Conservation (phyloP, 306 rosid species). For the Cicer chorassanicum region DNA sequence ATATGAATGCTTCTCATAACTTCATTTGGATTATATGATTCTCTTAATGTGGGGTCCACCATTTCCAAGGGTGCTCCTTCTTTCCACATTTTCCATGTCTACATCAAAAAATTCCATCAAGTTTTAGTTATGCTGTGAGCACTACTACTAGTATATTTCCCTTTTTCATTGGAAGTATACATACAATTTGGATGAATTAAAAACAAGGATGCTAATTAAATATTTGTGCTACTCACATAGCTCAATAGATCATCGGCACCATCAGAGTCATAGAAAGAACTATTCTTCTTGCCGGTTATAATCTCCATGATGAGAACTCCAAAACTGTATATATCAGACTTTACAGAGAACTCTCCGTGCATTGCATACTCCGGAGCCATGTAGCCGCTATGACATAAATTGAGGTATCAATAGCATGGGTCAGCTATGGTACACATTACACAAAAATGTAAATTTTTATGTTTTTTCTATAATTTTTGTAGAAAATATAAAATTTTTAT, state of each 20-base stretch:
- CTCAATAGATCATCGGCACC: constrained; percentile 40
- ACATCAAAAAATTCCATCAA: constrained; percentile 19
- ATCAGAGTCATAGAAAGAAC: constrained; percentile 31
- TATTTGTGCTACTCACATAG: constrained; percentile 44
- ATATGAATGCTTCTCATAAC: constrained; percentile 51
- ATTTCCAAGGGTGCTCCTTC: constrained; percentile 47
- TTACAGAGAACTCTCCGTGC: constrained; percentile 44
- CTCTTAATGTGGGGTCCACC: constrained; percentile 45
- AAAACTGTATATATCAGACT: constrained; percentile 47
- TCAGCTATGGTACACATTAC: not conserved
- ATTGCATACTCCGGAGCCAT: constrained; percentile 41
- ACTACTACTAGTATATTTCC: not conserved
- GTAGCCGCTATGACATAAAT: constrained; percentile 39
- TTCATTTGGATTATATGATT: constrained; percentile 40
- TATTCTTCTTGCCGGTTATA: constrained; percentile 52
- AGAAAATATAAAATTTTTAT: too few relatives aligned
- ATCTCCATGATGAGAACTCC: constrained; percentile 52
- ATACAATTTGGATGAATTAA: not conserved
- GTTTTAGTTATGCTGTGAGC: not conserved
- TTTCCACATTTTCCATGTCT: constrained; percentile 53
- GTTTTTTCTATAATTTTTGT: too few relatives aligned
- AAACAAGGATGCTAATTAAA: not conserved
- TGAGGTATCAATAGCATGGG: not conserved
- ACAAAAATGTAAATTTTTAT: too few relatives aligned
- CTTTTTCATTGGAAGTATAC: not conserved